Conservation (phyloP, 192 early-diverging fungal species). For the Diversispora epigaea region DNA sequence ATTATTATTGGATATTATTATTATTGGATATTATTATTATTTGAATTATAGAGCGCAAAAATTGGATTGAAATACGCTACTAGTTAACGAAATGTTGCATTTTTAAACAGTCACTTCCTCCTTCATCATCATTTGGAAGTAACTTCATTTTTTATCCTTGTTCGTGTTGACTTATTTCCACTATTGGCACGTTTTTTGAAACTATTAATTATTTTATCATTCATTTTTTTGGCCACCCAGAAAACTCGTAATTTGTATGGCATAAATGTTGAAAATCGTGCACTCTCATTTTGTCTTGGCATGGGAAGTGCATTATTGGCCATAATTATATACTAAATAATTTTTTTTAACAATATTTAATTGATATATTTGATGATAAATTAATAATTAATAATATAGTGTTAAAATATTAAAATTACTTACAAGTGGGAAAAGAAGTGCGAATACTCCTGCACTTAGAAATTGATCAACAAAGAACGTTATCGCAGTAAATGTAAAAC, state of each 20-base stretch:
- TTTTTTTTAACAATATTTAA: not conserved
- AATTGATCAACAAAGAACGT: conserved; percentile 54
- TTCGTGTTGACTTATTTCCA: too few relatives aligned
- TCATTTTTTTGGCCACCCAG: conserved; percentile 36
- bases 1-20: too few relatives aligned
- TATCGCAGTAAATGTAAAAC: conserved; percentile 43
- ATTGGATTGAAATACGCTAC: too few relatives aligned
- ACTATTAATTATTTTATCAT: conserved; percentile 27
- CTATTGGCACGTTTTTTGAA: not conserved
- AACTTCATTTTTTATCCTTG: too few relatives aligned
- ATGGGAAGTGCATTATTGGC: conserved; percentile 49
- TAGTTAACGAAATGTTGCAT: too few relatives aligned
- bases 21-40: too few relatives aligned
- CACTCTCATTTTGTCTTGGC: conserved; percentile 31
- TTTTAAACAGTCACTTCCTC: too few relatives aligned
- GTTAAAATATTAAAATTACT: conserved; percentile 1
- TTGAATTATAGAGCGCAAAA: too few relatives aligned
- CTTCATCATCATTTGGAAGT: too few relatives aligned
- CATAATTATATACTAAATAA: conserved; percentile 53
- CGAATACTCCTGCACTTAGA: conserved; percentile 50
- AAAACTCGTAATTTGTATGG: conserved; percentile 44
- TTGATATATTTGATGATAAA: not conserved
- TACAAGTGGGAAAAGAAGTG: conserved; percentile 53
- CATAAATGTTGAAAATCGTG: conserved; percentile 22
- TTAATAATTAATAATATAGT: not conserved